phyloP scores from a whole-genome alignment of 495 filamentous ascomycete genomes.

The Cairneyella variabilis region DNA sequence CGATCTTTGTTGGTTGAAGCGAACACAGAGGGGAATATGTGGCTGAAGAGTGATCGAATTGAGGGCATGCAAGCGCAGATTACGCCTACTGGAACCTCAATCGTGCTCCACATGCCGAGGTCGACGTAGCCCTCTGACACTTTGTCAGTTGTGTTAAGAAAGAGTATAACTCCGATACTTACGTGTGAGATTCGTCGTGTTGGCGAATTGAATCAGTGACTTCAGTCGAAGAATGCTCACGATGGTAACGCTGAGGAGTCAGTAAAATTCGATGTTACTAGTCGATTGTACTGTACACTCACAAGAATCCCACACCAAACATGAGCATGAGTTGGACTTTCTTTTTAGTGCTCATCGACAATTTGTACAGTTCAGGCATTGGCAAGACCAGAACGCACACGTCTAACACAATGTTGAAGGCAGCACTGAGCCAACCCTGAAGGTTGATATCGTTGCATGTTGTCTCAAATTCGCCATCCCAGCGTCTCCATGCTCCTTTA shows the following conservation, averaged over 20 bases:
- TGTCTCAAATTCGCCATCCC: slow-evolving; percentile 15
- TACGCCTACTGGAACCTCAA: background rate
- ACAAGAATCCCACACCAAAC: slow-evolving; percentile 4
- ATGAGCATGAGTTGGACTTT: slow-evolving; percentile 1
- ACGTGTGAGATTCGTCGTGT: background rate
- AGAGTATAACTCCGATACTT: too few relatives aligned
- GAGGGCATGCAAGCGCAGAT: background rate
- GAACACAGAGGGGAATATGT: background rate
- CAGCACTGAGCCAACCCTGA: background rate
- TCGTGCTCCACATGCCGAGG: background rate
- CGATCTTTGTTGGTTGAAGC: too few relatives aligned
- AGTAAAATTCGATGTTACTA: background rate
- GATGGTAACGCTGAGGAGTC: background rate
- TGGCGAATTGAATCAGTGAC: background rate
- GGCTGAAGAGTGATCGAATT: background rate
- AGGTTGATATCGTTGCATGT: slow-evolving; percentile 23
- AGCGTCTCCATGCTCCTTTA: slow-evolving; percentile 21
- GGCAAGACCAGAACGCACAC: background rate
- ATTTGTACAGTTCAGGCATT: slow-evolving; percentile 1
- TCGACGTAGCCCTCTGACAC: background rate
- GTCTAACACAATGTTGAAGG: background rate
- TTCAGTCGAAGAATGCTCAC: background rate
- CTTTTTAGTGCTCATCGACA: background rate
- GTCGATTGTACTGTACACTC: background rate
- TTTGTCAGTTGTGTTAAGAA: background rate